Conservation (phyloP, 495 filamentous ascomycete genomes). For the Elaphomyces granulatus region DNA sequence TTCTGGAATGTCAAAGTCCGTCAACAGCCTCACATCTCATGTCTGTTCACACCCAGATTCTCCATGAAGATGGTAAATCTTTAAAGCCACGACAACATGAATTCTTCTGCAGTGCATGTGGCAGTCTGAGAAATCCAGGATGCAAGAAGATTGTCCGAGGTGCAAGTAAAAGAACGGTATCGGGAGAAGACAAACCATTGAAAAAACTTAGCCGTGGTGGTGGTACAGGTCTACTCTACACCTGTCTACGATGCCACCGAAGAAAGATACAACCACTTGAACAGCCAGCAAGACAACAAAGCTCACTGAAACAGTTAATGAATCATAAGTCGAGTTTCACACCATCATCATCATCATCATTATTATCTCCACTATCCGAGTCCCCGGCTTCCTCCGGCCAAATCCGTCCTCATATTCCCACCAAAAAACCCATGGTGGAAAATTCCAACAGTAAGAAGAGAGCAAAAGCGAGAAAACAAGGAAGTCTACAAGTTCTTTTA, state of each 20-base stretch:
- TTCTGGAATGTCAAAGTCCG: constrained; percentile 27
- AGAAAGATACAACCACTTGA: constrained; percentile 19
- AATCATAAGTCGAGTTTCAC: not conserved
- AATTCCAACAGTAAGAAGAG: constrained; percentile 45
- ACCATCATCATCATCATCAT: not conserved
- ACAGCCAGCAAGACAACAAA: constrained; percentile 13
- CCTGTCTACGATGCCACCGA: constrained; percentile 26
- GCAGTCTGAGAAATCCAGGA: constrained; percentile 30
- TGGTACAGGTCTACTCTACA: no score
- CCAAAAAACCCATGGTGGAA: constrained; percentile 13
- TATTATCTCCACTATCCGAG: not conserved
- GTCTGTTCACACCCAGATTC: constrained; percentile 26
- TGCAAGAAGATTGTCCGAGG: constrained; percentile 23
- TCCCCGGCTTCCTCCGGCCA: not conserved
- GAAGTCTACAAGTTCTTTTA: constrained; percentile 42
- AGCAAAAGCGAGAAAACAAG: constrained; percentile 43
- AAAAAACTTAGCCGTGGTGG: no score
- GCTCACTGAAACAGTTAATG: no score
- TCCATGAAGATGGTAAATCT: constrained; percentile 24
- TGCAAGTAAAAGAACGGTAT: no score
- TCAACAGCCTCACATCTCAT: constrained; percentile 36
- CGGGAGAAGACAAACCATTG: no score
- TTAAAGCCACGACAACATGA: constrained; percentile 27
- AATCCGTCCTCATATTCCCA: no score
- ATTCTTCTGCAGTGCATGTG: constrained; percentile 37